A percentile compares a stretch with the other conserved stretches of the same genome.
Evolutionary conservation across 169 alveolate genomes (phyloP).

Genomic region (Nephromyces sp.): DNA sequence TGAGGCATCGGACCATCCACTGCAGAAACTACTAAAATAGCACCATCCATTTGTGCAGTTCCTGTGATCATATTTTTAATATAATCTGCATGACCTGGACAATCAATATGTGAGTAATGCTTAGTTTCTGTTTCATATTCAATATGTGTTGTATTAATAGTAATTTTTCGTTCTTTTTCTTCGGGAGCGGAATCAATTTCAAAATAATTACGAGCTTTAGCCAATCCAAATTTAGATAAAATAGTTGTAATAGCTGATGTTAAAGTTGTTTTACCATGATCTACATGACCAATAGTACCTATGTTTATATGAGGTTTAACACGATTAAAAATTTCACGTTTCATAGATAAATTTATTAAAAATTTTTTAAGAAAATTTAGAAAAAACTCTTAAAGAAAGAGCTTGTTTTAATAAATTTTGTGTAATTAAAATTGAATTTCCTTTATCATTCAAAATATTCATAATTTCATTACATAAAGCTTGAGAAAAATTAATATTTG

Average conservation of each 20-base stretch:
- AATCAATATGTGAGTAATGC: conserved; percentile 91
- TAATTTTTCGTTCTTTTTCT: conserved; percentile 86
- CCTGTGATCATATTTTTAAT: conserved; percentile 91
- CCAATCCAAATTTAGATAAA: conserved; percentile 46
- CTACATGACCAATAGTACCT: conserved; percentile 91
- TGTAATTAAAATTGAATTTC: not conserved
- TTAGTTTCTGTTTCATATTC: conserved; percentile 75
- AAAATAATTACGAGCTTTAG: conserved; percentile 47
- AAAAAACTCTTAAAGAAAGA: conserved; percentile 18
- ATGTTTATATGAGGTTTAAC: conserved; percentile 82
- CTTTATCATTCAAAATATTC: not conserved
- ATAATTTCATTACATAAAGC: not conserved
- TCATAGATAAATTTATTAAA: not conserved
- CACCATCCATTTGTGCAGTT: conserved; percentile 87
- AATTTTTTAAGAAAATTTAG: not conserved
- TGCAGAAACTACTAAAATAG: conserved; percentile 84
- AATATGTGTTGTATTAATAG: conserved; percentile 82
- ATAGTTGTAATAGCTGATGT: conserved; percentile 88
- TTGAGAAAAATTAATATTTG: not conserved
- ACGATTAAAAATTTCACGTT: conserved; percentile 28
- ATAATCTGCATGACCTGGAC: conserved; percentile 95
- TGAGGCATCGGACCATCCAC: conserved; percentile 92
- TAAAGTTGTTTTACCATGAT: conserved; percentile 87
- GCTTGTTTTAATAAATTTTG: conserved; percentile 7
- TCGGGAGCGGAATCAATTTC: conserved; percentile 85